phyloP scores from a whole-genome alignment of 768 basidiomycete genomes.

The Pleurotus giganteus region DNA sequence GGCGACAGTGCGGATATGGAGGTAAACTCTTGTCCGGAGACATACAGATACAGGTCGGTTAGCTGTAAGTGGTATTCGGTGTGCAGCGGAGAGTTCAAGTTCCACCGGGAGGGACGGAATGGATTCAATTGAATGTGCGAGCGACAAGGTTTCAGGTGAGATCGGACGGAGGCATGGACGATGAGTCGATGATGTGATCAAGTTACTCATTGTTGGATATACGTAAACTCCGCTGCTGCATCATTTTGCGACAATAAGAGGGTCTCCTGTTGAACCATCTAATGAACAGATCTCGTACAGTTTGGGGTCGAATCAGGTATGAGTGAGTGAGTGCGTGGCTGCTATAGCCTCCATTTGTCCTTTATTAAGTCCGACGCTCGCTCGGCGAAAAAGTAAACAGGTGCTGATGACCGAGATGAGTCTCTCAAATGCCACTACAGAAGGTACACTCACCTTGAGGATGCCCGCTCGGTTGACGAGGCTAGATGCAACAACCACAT shows the following conservation, averaged over 20 bases:
- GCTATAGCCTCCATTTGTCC: neutral
- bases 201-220: too few species aligned
- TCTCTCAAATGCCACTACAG: neutral
- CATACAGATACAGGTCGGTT: too few species aligned
- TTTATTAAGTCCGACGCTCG: conserved; percentile 6
- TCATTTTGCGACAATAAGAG: neutral
- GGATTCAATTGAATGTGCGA: too few species aligned
- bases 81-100: too few species aligned
- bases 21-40: too few species aligned
- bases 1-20: too few species aligned
- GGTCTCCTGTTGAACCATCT: neutral
- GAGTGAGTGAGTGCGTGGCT: neutral
- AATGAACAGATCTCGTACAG: neutral
- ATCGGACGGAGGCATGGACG: too few species aligned
- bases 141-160: too few species aligned
- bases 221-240: neutral
- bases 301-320: neutral
- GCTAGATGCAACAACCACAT: neutral
- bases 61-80: too few species aligned
- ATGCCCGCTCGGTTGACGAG: conserved; percentile 5
- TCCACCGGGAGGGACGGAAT: too few species aligned
- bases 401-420: neutral
- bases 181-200: too few species aligned
- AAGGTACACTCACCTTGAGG: conserved; percentile 8
- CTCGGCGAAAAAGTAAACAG: conserved; percentile 6